Base-by-base conservation (phyloP, 192 early-diverging fungal species). In the Pilaira anomala region DNA sequence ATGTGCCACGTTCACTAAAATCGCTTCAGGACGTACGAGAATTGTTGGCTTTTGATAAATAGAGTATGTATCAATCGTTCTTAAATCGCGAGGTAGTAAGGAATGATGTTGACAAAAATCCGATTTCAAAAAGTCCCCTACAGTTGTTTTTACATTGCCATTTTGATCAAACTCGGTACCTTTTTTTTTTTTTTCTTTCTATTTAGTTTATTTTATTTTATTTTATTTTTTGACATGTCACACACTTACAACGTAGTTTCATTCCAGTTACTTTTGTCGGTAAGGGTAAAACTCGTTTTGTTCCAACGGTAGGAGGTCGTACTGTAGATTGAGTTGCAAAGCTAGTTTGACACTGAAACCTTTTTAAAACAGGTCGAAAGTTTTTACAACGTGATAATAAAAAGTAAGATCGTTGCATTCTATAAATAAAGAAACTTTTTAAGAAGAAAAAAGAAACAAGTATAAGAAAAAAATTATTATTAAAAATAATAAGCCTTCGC, bases 71-170 rank as follows among this genome's bases (percentile, higher is more conserved):
- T 89, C 85, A 44, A 94, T 84, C 68, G 90, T 93, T 63, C 92
- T 83, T 77, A 96, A 67, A 72, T 96, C 93, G 46, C 93, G 89
- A 19, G 91, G 89, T 75, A 89, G 83, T 52, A 96, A 63, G 1
- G 82, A 81, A 65, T 92, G 89, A 46, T 85, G 78, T 3, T 82
- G 80, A 66, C 92, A 93, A 33, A 95, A 79, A 60, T 91, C 87
- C 0, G 85, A 83, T 68, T 91, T 92, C 53, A 80, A 74, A 61
- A 93, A 87, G 60, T 91, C 87, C 33, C 88, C 88, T 13, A 87
- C 88, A 1, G 83, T 84, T 33, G 82, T 76, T 48, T 83, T 88
- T 61, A 90, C 84, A 49, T 81, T 78, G 19, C 91, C 91, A 49
- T 76, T 65, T 45, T 76, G 74, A 70, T 90, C 85, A 63, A 90